Base-by-base conservation (phyloP, 2,329 filamentous ascomycete genomes). In the Teratosphaeria viscida region DNA sequence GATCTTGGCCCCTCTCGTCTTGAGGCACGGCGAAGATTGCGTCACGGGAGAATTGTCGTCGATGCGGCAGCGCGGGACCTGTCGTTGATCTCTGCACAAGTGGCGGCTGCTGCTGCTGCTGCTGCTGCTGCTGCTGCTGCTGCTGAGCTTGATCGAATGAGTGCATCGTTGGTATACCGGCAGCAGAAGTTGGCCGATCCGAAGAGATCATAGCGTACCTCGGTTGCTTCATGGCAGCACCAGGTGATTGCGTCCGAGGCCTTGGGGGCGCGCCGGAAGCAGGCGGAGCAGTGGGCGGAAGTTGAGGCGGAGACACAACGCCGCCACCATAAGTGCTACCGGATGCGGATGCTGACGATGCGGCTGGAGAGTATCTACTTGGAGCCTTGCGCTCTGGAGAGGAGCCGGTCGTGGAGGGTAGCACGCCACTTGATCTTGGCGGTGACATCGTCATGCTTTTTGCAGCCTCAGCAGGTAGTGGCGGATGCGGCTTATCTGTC, bases 1-100 rank as follows among this genome's bases (percentile, higher is more conserved):
- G 85, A 75, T 99, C 94, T 19, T 84, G 75, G 67, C 78, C 76
- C 43, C 78, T 78, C 54, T 82, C 82, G 61, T 80, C 83, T 55
- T 75, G 76, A 3, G 84, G 84, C 5, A 76, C 66, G 57, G 85
- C 80, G 61, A 82, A 85, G 23, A 80, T 76, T 16, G 84, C 72
- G 27, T 81, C 77, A 29, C 78, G 74, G 14, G 79, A 79, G 52
- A 77, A 73, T 54, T 77, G 75, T 43, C 74, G 72, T 34, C 71
- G 71, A 47, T 74, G 74, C 12, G 70, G 65, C 39, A 74, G 68
- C 7, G 70, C 61, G 4, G 57, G 57, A 19, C 57, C n/a, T n/a
- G 23, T 54, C 14, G 2, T 11, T 74, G 35, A 60, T 52, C 16
- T 65, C 5, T 10, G 56, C 34, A 6, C 47, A 27, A 12, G 12